Evolutionary conservation across 164 flowering plant genomes (phyloP), one percentile per base, ranked within the genome.

Genomic region (Liriodendron chinense): DNA sequence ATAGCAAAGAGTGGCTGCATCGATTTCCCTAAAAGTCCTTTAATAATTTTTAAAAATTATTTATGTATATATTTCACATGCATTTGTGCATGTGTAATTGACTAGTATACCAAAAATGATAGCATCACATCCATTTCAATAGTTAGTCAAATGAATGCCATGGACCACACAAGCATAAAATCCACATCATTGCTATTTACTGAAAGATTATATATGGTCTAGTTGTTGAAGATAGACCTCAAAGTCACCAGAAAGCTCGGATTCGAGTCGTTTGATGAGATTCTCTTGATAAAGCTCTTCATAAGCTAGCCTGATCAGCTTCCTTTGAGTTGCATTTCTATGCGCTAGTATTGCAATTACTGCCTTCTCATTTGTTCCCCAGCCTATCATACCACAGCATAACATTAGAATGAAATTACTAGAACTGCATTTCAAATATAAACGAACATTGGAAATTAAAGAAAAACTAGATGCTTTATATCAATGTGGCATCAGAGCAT

Each of bases 331-430:
- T 67, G 86, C 86, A 80, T 86, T 77, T 78, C 92, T 76, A 47
- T 81, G 90, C 24, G 82, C 92, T 8, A 89, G 69, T 28, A 87
- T 57, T 12, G 78, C 61, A 14, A 87, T 84, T 9, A 90, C 71
- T 0, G 78, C 79, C 76, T 82, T 85, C 79, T 87, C 87, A 72
- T 88, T 76, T 2, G 87, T 86, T 25, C 89, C 89, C 89, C 83
- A 86, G 34, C 88, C 89, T 86, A 62, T 47, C 2, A 43, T 26
- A 53, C 2, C 34, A 26, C 8, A 66, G 43, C 71, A 69, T 20
- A 69, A 12, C 7, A 67, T 21, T 21, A 28, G 21, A 47, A 69
- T 47, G 28, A 26, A 21, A 34, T 68, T 34, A 65, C 2, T 65
- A 3, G 2, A 61, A 61, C 23, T 61, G 3, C 16, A 61, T 61